Evolutionary conservation across 805 yeast genomes (phyloP), one percentile per base, ranked within the genome.

Genomic region (Ogataea zsoltii): DNA sequence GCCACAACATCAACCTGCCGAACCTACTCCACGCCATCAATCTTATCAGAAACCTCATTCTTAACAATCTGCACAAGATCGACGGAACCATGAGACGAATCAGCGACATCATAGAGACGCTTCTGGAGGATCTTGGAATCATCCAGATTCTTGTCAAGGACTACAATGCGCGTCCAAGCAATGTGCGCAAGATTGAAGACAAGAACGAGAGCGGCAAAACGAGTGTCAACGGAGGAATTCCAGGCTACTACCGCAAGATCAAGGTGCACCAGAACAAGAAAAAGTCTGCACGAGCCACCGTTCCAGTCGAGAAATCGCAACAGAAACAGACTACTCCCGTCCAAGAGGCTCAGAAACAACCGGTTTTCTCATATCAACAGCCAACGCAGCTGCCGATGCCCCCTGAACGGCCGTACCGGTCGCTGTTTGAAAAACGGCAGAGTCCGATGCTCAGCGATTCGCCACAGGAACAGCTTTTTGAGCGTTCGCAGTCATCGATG

Each of bases 21-120:
- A 51, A 44, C 4, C 46, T 68, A n/a, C 49, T 66, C 33, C 49
- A 58, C 21, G 66, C 70, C 4, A 65, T 67, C 44, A 66, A 68
- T 40, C 45, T 60, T 29, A 66, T 68, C 33, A 54, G 72, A 42
- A 61, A 60, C 29, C 46, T 66, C 29, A 60, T 65, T 33, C 45
- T 67, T 42, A 60, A 60, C 35, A 67, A 67, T 41, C 45, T 62
- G 21, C 51, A 61, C 45, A 62, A 58, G 37, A 62, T 65, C 38
- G 76, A 72, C 48, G 69, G 74, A 3, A 71, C 77, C 2, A 72
- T 71, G 65, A 62, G 65, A 46, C 57, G 76, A 50, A 66, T 71
- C 37, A 63, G 71, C 44, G 76, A 72, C 50, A 68, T 72, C 14
- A 63, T 69, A 23, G 72, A 71, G 43, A 71, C 74, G 2, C 54